These are phyloP conservation scores for Agrostemma githago DNA, from an alignment of 148 eudicot species.

Conservation along the genomic window DNA sequence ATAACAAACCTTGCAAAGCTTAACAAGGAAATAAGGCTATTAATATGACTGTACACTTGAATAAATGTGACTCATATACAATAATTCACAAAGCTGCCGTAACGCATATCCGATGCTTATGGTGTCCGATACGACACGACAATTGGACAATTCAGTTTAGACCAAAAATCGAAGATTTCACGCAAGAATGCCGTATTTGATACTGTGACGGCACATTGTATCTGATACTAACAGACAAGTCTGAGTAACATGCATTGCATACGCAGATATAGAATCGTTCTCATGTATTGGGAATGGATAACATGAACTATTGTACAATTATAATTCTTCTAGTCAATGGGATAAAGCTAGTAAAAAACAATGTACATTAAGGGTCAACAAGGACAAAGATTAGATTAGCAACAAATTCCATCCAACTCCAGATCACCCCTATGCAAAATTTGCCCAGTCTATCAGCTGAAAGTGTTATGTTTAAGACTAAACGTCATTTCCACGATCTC, in stretches of 20 bases:
- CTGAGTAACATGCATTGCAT: not conserved
- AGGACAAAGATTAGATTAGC: not conserved
- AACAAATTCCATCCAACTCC: not conserved
- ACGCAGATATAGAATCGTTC: not conserved
- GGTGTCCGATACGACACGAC: no score
- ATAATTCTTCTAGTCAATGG: not conserved
- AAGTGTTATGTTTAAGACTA: not conserved
- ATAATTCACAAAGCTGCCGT: no score
- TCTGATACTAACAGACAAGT: no score
- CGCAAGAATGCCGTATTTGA: no score
- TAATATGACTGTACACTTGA: not conserved
- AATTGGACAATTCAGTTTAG: no score
- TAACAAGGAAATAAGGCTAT: not conserved
- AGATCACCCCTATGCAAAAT: not conserved
- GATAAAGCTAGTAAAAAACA: not conserved
- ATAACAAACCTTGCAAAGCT: not conserved
- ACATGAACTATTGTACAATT: not conserved
- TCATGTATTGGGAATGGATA: not conserved
- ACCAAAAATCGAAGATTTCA: no score
- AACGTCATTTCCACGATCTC: not conserved
- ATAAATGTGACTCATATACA: not conserved
- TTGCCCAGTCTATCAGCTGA: not conserved
- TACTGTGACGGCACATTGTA: no score
- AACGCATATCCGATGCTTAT: no score
- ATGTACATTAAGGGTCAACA: not conserved